Percentiles rank a stretch among this genome's conserved stretches.
Conservation (phyloP, 208 protist genomes). For the Crithidia brevicula region DNA sequence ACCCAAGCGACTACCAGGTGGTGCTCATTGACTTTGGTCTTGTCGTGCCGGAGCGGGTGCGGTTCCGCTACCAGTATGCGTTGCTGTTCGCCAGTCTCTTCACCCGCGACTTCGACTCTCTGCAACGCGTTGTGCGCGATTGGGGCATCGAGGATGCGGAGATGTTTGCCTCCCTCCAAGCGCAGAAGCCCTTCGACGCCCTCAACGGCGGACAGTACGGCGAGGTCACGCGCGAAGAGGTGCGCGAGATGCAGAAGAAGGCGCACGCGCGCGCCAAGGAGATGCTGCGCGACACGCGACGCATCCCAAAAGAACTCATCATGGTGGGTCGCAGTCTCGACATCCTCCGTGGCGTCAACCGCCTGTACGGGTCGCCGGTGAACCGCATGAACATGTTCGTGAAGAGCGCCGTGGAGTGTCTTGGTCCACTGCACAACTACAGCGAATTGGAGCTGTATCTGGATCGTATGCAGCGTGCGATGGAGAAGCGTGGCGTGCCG, state of each 20-base stretch:
- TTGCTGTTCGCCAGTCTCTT: constrained; percentile 83
- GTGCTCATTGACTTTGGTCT: constrained; percentile 87
- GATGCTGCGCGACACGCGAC: constrained; percentile 56
- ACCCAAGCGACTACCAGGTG: constrained; percentile 49
- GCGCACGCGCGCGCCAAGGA: constrained; percentile 47
- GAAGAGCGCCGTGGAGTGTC: constrained; percentile 49
- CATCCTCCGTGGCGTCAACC: constrained; percentile 83
- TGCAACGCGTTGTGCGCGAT: constrained; percentile 48
- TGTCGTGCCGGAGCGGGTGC: constrained; percentile 63
- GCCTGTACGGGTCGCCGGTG: constrained; percentile 77
- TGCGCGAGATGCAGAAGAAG: constrained; percentile 51
- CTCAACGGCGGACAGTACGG: constrained; percentile 56
- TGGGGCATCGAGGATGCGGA: constrained; percentile 81
- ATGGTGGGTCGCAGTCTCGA: constrained; percentile 80
- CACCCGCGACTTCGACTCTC: constrained; percentile 56
- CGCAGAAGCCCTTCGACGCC: constrained; percentile 72
- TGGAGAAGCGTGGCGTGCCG: constrained; percentile 11
- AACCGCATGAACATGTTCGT: constrained; percentile 87
- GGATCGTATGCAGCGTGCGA: constrained; percentile 27
- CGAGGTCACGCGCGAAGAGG: constrained; percentile 75
- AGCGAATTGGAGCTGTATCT: constrained; percentile 62
- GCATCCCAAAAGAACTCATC: constrained; percentile 72
- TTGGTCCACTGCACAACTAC: constrained; percentile 65
- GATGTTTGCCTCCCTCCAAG: constrained; percentile 78
- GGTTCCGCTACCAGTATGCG: constrained; percentile 83